Percentiles rank a stretch among this genome's conserved stretches.
These are phyloP conservation scores for Penicillium waksmanii DNA, from an alignment of 495 filamentous ascomycete genomes.

Conservation along the genomic window DNA sequence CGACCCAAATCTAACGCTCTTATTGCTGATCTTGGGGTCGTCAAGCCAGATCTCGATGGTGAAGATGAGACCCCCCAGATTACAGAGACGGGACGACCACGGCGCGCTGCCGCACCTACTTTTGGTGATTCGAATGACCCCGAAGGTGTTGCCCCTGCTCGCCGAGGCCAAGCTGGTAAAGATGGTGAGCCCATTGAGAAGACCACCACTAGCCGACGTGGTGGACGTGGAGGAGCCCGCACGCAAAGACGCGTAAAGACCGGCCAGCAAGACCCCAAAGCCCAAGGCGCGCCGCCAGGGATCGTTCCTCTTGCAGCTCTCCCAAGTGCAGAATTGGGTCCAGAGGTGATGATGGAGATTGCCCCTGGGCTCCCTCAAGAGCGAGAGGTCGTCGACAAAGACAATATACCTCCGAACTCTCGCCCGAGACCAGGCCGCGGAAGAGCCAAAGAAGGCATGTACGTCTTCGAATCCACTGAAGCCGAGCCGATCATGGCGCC, in stretches of 20 bases:
- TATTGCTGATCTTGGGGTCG: conserved; percentile 70
- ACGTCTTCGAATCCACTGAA: conserved; percentile 48
- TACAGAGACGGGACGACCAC: conserved; percentile 70
- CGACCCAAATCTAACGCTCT: conserved; percentile 76
- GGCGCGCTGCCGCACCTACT: conserved; percentile 69
- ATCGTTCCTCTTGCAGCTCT: conserved; percentile 25
- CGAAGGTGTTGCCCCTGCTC: conserved; percentile 40
- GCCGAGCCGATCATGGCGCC: conserved; percentile 35
- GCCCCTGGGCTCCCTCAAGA: conserved; percentile 14
- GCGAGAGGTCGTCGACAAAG: conserved; percentile 34
- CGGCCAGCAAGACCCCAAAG: conserved; percentile 36
- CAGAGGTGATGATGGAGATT: conserved; percentile 34
- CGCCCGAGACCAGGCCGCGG: conserved; percentile 39
- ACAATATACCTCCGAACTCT: conserved; percentile 24
- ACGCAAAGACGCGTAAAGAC: conserved; percentile 43
- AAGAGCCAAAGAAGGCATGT: conserved; percentile 43
- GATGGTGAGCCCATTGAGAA: conserved; percentile 62
- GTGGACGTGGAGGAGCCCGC: conserved; percentile 44
- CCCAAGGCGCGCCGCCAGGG: conserved; percentile 25
- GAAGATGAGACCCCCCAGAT: conserved; percentile 57
- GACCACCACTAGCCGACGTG: conserved; percentile 52
- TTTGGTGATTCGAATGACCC: conserved; percentile 67
- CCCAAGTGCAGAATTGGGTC: conserved; percentile 38
- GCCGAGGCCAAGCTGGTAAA: conserved; percentile 51
- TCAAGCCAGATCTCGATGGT: conserved; percentile 58